Evolutionary conservation across 2,329 filamentous ascomycete species (phyloP), one percentile per base, ranked within the genome.

Genomic region (Neonectria hederae): DNA sequence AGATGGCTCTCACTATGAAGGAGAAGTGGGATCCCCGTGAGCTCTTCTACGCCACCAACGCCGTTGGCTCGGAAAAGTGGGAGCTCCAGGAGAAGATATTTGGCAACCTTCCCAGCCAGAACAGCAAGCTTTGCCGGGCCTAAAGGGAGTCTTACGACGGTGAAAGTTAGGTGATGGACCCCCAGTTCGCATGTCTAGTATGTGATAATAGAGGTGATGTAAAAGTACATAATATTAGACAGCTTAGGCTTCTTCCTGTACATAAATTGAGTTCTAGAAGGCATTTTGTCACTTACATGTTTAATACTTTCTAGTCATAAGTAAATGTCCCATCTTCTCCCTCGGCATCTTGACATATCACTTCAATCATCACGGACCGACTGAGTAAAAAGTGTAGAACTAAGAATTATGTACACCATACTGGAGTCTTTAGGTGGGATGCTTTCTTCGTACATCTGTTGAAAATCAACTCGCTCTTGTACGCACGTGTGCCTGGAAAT

Each of bases 11-110:
- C 22, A 35, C 56, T 4, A 77, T 88, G 19, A 88, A 88, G 79
- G 71, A 79, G 54, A 78, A 74, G 45, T 83, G 80, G 70, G 86
- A 87, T 72, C 78, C 82, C 0, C 66, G 76, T 22, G 74, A 75
- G 2, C 59, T 87, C 14, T 86, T 84, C 48, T 84, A 86, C 59
- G 83, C 82, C n/a, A 76, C 75, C 3, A 79, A 77, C 3, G 82
- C 76, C 11, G 85, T 88, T 22, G 86, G 85, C 0, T 85, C 82
- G 63, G 83, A 87, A 55, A 76, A 73, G 5, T 87, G 84, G 84
- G 72, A 74, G 21, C 79, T 81, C 7, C 59, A 65, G 24, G 69
- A 69, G 10, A 73, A 74, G 65, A 68, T 68, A 13, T 66, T 58
- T 52, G 66, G 56, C 17, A 65, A 65, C 46, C 32, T 68, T 1